Percentiles rank a stretch among this genome's conserved stretches.
These are phyloP conservation scores for Chaetomium tenue DNA, from an alignment of 495 filamentous ascomycete genomes.

Conservation along the genomic window DNA sequence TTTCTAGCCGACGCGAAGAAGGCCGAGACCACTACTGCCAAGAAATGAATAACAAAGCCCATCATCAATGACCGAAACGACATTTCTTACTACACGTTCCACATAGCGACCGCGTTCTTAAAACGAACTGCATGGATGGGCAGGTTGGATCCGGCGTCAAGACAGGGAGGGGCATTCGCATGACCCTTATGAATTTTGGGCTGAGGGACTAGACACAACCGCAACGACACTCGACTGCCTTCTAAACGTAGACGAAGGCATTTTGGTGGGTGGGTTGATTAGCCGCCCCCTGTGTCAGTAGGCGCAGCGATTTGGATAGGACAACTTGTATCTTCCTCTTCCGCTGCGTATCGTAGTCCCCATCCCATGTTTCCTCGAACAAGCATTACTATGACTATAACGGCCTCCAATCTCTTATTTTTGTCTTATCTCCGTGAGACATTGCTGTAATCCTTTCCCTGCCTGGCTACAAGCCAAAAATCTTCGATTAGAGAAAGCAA, in stretches of 20 bases:
- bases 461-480: not conserved
- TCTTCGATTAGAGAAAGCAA: not conserved
- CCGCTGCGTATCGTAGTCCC: not conserved
- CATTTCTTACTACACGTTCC: not conserved
- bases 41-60: constrained; percentile 28
- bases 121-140: not conserved
- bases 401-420: not conserved
- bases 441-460: not conserved
- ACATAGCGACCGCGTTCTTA: not conserved
- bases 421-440: not conserved
- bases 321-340: constrained; percentile 11
- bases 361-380: not conserved
- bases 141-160: constrained; percentile 7
- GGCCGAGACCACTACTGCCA: constrained; percentile 33
- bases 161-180: not conserved
- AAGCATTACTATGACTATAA: not conserved
- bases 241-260: constrained; percentile 9
- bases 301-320: constrained; percentile 9
- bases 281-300: constrained; percentile 8
- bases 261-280: not conserved
- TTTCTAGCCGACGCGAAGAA: constrained; percentile 53
- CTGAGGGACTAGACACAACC: not conserved
- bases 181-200: not conserved
- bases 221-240: not conserved
- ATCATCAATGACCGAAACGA: constrained; percentile 16